Evolutionary conservation across 768 basidiomycete species (phyloP).

Genomic region (Postia placenta): DNA sequence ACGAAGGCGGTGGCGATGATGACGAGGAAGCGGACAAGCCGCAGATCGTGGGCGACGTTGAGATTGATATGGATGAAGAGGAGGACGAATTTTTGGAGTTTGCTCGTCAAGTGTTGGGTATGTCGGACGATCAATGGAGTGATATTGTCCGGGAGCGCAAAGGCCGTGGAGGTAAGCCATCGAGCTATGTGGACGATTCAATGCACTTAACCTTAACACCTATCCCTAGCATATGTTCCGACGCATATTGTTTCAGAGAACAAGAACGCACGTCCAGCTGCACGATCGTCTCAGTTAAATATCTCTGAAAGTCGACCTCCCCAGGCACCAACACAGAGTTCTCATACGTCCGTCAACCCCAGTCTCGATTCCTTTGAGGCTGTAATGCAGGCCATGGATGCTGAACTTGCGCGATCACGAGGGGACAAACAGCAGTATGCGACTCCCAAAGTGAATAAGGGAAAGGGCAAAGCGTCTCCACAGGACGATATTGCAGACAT

Average conservation of each 20-base stretch:
- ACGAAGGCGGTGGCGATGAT: conserved; percentile 37
- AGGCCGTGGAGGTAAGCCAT: conserved; percentile 69
- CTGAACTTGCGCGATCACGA: conserved; percentile 55
- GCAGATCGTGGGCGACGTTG: conserved; percentile 76
- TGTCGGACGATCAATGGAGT: conserved; percentile 83
- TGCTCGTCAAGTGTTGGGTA: conserved; percentile 85
- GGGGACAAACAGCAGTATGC: conserved; percentile 11
- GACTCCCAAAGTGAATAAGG: conserved; percentile 25
- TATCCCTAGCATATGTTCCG: conserved; percentile 20
- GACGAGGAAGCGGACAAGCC: conserved; percentile 81
- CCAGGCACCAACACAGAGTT: conserved; percentile 24
- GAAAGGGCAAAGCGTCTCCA: conserved; percentile 41
- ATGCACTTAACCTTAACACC: neutral
- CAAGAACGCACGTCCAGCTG: neutral
- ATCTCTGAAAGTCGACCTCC: neutral
- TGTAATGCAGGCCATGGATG: conserved; percentile 95
- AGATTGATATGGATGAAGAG: conserved; percentile 90
- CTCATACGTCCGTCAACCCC: conserved; percentile 47
- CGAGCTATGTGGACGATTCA: neutral
- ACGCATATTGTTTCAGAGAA: conserved; percentile 10
- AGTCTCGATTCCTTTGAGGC: conserved; percentile 89
- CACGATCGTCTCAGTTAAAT: neutral
- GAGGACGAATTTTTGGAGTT: conserved; percentile 95
- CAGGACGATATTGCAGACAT: conserved; percentile 41
- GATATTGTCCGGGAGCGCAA: conserved; percentile 78